A percentile compares a stretch with the other conserved stretches of the same genome.
Evolutionary conservation across 1,284 basidiomycete species (phyloP).

Genomic region (Sparassis latifolia): DNA sequence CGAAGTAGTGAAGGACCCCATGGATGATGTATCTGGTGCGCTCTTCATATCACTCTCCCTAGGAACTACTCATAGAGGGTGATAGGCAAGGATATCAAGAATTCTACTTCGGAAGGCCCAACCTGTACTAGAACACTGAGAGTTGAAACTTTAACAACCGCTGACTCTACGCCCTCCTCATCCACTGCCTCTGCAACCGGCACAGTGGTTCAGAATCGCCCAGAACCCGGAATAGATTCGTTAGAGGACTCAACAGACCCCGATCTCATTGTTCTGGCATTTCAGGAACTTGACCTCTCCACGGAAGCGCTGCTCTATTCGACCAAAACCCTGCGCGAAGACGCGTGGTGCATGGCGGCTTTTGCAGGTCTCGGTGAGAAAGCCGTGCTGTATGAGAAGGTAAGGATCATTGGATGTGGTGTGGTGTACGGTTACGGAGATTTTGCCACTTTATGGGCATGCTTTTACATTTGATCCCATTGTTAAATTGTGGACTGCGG

Average conservation of each 20-base stretch:
- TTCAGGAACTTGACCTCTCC: constrained; percentile 74
- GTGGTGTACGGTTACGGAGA: neutral
- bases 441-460: no score
- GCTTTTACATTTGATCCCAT: no score
- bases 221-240: no score
- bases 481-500: no score
- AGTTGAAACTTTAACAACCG: no score
- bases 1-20: constrained; percentile 8
- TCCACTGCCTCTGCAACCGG: no score
- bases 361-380: constrained; percentile 68
- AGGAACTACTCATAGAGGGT: no score
- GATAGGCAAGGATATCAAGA: no score
- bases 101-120: no score
- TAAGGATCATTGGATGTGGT: constrained; percentile 18
- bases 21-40: constrained; percentile 3
- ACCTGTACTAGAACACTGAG: no score
- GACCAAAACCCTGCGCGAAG: constrained; percentile 53
- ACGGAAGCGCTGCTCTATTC: constrained; percentile 68
- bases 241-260: constrained; percentile 35
- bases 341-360: constrained; percentile 59
- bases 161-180: no score
- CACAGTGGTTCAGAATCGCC: no score
- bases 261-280: constrained; percentile 63
- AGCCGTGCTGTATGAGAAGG: constrained; percentile 58
- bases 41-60: neutral